Evolutionary conservation across 495 filamentous ascomycete genomes (phyloP).

Genomic region (Aspergillus haitiensis): DNA sequence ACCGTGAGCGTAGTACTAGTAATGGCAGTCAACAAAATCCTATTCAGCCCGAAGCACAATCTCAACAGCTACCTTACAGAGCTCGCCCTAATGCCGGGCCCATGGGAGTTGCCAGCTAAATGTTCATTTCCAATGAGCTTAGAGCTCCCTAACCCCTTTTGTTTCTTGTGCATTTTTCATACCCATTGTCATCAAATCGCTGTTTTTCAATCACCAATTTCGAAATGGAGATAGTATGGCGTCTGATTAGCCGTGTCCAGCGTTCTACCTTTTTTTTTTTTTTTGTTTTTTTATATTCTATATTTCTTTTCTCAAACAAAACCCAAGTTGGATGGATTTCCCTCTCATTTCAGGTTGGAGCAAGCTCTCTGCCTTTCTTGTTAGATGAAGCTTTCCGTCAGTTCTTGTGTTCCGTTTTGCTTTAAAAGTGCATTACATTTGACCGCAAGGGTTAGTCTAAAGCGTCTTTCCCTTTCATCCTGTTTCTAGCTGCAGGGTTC

Average conservation of each 20-base stretch:
- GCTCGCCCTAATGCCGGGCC: conserved; percentile 43
- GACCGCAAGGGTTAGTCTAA: conserved; percentile 11
- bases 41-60: conserved; percentile 30
- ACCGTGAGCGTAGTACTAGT: conserved; percentile 45
- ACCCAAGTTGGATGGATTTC: conserved; percentile 42
- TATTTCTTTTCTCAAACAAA: neutral
- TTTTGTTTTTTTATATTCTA: conserved; percentile 16
- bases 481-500: conserved; percentile 7
- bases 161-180: conserved; percentile 26
- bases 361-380: conserved; percentile 22
- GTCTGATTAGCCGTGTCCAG: conserved; percentile 24
- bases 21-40: conserved; percentile 41
- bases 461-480: conserved; percentile 9
- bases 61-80: conserved; percentile 43
- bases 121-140: conserved; percentile 12
- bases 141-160: conserved; percentile 17
- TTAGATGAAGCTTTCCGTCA: conserved; percentile 5
- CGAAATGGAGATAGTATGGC: neutral
- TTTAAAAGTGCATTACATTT: conserved; percentile 22
- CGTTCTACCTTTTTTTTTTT: conserved; percentile 32
- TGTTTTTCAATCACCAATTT: neutral
- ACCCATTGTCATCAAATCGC: conserved; percentile 2
- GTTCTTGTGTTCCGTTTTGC: conserved; percentile 9
- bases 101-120: conserved; percentile 50
- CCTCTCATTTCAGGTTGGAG: conserved; percentile 24